Conservation (phyloP, 345 rosid genomes). For the Pistacia vera region DNA sequence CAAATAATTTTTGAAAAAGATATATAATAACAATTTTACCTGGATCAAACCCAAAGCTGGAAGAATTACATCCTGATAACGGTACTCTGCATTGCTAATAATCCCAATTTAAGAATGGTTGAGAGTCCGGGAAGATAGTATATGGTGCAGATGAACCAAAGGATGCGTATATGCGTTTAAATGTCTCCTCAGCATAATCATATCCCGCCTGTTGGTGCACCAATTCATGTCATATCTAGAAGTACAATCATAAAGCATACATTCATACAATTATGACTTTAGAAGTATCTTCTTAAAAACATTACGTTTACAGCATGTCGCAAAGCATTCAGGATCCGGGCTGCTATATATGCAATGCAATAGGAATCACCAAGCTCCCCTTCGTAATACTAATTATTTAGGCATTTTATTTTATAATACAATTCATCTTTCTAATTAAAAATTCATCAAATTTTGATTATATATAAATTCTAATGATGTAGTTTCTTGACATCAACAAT, state of each 20-base stretch:
- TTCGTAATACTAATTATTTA: no score
- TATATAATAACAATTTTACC: no score
- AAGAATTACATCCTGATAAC: constrained; percentile 52
- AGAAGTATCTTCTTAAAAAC: background rate
- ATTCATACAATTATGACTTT: no score
- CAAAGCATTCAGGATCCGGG: no score
- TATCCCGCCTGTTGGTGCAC: constrained; percentile 78
- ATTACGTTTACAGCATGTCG: constrained; percentile 8
- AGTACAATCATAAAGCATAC: background rate
- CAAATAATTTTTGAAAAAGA: constrained; percentile 12
- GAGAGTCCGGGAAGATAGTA: constrained; percentile 70
- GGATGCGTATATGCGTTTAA: constrained; percentile 53
- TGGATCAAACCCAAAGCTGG: no score
- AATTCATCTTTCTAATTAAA: no score
- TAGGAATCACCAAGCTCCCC: no score
- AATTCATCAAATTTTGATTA: no score
- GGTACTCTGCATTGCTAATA: constrained; percentile 85
- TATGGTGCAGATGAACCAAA: constrained; percentile 67
- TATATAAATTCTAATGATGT: no score
- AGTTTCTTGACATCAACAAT: no score
- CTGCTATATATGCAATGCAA: no score
- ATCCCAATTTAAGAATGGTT: constrained; percentile 73
- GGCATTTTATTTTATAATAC: no score
- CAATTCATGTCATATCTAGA: background rate
- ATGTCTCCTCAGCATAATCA: constrained; percentile 87